A percentile compares a stretch with the other conserved stretches of the same genome.
phyloP scores from a whole-genome alignment of 176 grass and related monocot species.

The Musa itinerans region DNA sequence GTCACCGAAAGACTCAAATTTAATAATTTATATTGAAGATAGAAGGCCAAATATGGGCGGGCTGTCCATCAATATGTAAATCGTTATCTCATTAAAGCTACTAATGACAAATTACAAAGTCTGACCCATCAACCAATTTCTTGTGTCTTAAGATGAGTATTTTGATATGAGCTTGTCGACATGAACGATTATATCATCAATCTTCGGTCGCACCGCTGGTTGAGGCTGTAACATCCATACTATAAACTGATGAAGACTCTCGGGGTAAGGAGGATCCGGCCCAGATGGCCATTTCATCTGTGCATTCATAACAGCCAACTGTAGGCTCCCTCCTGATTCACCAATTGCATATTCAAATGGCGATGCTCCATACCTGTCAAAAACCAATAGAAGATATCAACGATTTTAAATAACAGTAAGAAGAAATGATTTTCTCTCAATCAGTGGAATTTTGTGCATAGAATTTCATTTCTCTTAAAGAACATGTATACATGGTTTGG shows the following conservation, averaged over 20 bases:
- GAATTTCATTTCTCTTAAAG: neutral
- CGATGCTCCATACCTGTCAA: conserved; percentile 58
- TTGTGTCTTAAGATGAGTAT: conserved; percentile 44
- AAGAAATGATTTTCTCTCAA: too few species aligned
- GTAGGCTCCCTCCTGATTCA: conserved; percentile 67
- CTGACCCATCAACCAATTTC: conserved; percentile 9
- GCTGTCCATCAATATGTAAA: neutral
- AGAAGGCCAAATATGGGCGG: neutral
- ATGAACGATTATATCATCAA: conserved; percentile 83
- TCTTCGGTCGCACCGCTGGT: conserved; percentile 58
- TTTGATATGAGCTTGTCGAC: conserved; percentile 86
- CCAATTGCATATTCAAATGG: conserved; percentile 78
- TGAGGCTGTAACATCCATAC: conserved; percentile 93
- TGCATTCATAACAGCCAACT: conserved; percentile 45
- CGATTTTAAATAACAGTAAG: too few species aligned
- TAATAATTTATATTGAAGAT: neutral
- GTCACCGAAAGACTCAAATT: neutral
- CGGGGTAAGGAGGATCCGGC: conserved; percentile 37
- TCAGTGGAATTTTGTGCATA: neutral
- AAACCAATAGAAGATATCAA: neutral
- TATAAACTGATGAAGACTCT: conserved; percentile 57
- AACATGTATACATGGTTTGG: neutral
- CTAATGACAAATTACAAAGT: conserved; percentile 1
- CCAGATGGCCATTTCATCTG: conserved; percentile 68
- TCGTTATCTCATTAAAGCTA: neutral